These are phyloP conservation scores for Populus trichocarpa DNA, from an alignment of 441 rosid species.

Conservation along the genomic window DNA sequence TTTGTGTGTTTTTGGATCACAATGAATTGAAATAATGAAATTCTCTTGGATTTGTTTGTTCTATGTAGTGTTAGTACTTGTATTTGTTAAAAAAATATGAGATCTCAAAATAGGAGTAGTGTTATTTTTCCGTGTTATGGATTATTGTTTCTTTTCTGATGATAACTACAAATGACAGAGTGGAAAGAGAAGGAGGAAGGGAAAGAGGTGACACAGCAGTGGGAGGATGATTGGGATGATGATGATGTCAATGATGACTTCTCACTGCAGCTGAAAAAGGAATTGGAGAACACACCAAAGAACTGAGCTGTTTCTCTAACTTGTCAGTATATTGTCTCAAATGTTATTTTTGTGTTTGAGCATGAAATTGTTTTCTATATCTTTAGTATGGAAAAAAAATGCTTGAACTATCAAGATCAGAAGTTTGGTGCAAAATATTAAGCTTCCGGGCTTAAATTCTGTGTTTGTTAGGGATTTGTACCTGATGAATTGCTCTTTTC, in stretches of 20 bases:
- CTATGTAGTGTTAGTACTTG: neutral
- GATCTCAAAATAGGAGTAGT: neutral
- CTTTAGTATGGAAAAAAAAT: neutral
- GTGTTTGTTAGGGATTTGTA: neutral
- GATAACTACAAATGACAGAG: slow-evolving; percentile 33
- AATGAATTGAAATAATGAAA: neutral
- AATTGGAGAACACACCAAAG: slow-evolving; percentile 57
- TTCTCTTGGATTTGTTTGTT: neutral
- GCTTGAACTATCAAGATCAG: neutral
- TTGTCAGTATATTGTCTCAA: neutral
- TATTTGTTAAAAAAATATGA: neutral
- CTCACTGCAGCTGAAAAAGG: slow-evolving; percentile 79
- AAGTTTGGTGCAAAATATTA: neutral
- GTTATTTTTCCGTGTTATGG: neutral
- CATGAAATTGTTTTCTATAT: neutral
- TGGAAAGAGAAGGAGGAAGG: slow-evolving; percentile 76
- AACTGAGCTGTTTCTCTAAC: slow-evolving; percentile 24
- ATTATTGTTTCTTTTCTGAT: neutral
- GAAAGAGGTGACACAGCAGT: slow-evolving; percentile 69
- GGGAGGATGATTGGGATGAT: slow-evolving; percentile 99
- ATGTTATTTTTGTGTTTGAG: neutral
- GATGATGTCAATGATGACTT: slow-evolving; percentile 90
- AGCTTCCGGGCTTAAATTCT: neutral
- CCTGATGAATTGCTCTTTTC: neutral
- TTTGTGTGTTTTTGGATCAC: neutral